Conservation (phyloP, 176 grass and related monocot genomes). For the Neostapfia colusana region DNA sequence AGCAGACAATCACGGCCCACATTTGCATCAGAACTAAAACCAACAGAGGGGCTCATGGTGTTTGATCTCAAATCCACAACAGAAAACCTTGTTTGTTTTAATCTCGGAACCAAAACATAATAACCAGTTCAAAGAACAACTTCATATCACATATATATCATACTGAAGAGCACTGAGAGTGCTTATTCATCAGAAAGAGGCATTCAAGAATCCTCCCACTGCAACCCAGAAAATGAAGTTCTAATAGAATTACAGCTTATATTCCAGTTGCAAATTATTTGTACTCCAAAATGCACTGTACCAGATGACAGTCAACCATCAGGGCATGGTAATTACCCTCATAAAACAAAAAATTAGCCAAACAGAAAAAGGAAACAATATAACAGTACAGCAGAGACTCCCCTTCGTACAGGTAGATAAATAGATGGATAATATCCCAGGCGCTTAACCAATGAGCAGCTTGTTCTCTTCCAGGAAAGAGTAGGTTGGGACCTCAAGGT, state of each 20-base stretch:
- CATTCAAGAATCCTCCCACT: conserved; percentile 6
- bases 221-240: conserved; percentile 23
- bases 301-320: conserved; percentile 17
- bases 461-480: conserved; percentile 84
- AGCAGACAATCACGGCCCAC: background rate
- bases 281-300: conserved; percentile 34
- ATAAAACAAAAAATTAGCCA: conserved; percentile 47
- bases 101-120: background rate
- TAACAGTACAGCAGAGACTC: conserved; percentile 38
- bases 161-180: background rate
- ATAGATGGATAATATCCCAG: background rate
- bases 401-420: conserved; percentile 29
- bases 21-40: background rate
- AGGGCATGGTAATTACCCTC: conserved; percentile 5
- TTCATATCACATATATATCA: background rate
- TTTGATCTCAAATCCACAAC: background rate
- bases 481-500: conserved; percentile 88
- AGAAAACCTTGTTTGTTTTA: background rate
- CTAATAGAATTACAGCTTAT: conserved; percentile 34
- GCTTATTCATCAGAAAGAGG: conserved; percentile 19
- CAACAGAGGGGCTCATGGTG: background rate
- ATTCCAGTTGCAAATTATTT: conserved; percentile 56
- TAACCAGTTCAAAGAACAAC: background rate
- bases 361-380: conserved; percentile 30
- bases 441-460: conserved; percentile 66